Conservation (phyloP, 208 protist species). For the Phytomonas serpens region DNA sequence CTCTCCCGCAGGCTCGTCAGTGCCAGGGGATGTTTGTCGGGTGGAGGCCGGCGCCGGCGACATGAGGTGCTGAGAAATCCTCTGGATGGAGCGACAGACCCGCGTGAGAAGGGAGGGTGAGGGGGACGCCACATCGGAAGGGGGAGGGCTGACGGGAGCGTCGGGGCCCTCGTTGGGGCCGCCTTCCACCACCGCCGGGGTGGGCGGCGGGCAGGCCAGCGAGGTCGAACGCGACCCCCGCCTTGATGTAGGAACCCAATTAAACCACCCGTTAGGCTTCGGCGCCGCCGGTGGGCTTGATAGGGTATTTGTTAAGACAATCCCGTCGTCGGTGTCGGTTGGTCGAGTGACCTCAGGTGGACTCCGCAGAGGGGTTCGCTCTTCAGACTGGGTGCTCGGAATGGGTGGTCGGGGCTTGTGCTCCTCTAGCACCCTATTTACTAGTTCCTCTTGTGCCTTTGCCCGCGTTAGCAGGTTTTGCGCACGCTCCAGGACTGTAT, state of each 20-base stretch:
- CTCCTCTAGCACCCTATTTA: neutral
- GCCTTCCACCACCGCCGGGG: no score
- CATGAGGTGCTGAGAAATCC: neutral
- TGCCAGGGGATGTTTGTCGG: neutral
- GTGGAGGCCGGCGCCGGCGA: constrained; percentile 3
- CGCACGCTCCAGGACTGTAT: constrained; percentile 39
- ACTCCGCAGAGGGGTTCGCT: neutral
- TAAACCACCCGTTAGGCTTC: neutral
- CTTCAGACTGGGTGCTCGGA: neutral
- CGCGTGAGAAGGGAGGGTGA: neutral
- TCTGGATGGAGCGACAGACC: constrained; percentile 11
- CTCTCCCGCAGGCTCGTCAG: neutral
- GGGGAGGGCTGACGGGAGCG: neutral
- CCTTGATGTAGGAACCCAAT: neutral
- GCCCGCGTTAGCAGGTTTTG: constrained; percentile 38
- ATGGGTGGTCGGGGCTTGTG: neutral
- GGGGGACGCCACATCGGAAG: neutral
- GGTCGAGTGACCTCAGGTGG: neutral
- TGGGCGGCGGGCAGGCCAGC: no score
- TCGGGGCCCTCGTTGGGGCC: neutral
- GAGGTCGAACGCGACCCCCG: neutral
- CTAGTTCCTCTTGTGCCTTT: constrained; percentile 1
- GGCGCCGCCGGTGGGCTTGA: neutral
- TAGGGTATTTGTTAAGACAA: neutral
- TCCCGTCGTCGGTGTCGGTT: neutral